These are phyloP conservation scores for Tausonia pullulans DNA, from an alignment of 1,284 basidiomycete species.

Conservation along the genomic window DNA sequence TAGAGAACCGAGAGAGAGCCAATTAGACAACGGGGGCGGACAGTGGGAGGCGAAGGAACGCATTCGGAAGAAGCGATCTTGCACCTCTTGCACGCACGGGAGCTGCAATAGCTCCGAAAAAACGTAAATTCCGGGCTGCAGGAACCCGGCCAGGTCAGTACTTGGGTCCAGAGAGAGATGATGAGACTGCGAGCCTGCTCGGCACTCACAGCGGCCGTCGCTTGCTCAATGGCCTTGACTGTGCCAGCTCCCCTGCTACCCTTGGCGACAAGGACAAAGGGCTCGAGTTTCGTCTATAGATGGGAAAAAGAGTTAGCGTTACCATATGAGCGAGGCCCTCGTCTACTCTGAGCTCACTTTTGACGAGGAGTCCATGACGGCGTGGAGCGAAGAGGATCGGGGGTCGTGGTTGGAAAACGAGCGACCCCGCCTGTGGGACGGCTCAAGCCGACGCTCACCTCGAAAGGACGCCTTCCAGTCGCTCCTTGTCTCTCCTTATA, in stretches of 20 bases:
- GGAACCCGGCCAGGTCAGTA: neutral
- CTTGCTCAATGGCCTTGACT: constrained; percentile 75
- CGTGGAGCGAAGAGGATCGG: too few species aligned
- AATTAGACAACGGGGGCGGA: constrained; percentile 7
- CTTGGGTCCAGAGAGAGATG: too few species aligned
- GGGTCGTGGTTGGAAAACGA: too few species aligned
- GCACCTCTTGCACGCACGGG: constrained; percentile 69
- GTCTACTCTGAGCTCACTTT: too few species aligned
- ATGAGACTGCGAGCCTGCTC: neutral
- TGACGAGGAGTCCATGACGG: too few species aligned
- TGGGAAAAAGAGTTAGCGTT: too few species aligned
- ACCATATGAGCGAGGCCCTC: too few species aligned
- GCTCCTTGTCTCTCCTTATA: too few species aligned
- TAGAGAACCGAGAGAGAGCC: constrained; percentile 27
- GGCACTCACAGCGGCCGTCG: constrained; percentile 52
- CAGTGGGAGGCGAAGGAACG: neutral
- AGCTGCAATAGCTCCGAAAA: constrained; percentile 77
- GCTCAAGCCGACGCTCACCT: too few species aligned
- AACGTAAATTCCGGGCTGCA: constrained; percentile 66
- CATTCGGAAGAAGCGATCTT: constrained; percentile 14
- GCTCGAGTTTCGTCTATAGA: constrained; percentile 13
- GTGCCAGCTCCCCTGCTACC: constrained; percentile 74
- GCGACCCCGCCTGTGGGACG: too few species aligned
- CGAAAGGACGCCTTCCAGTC: too few species aligned
- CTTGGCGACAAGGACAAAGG: constrained; percentile 14